Base-by-base conservation (phyloP, 2,329 filamentous ascomycete species). In the Monilinia aucupariae region DNA sequence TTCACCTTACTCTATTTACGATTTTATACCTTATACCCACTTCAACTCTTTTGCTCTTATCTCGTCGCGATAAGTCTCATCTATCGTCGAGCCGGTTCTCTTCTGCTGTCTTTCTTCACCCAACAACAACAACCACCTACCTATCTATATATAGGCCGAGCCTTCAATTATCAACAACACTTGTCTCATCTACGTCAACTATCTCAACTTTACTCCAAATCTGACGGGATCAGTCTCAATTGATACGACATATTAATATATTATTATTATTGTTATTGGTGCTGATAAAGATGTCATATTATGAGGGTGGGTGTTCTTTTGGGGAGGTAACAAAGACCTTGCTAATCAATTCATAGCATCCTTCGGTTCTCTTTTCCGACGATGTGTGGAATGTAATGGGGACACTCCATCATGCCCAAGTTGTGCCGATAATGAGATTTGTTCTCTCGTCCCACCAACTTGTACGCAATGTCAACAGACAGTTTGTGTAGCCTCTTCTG, bases 391-490 rank as follows among this genome's bases (percentile, higher is more conserved):
- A 48, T 71, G 79, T 68, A 89, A 87, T 12, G 68, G 75, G 10
- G 70, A 72, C 45, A 75, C 78, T 9, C 85, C 85, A 4, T 76
- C 79, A 27, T 89, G 87, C 73, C 84, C 85, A n/a, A 64, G 74
- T n/a, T 90, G 87, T 72, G 72, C 75, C 1, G 66, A 72, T 4
- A 80, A 78, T 69, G 75, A 85, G 69, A 79, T 81, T 64, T 90
- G 87, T 75, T 80, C 83, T 17, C 79, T 87, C 69, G 80, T 81
- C 54, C 80, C 80, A 39, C 78, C 80, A 64, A 83, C 81, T 37
- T 90, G 88, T 76, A 75, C 82, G 63, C 68, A 74, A 48, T 91
- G 88, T 74, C 80, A 85, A 6, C 77, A 76, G 37, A 83, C 82
- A 37, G 75, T 76, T 30, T 91, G 87, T 71, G 76, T 83, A 13